Base-by-base conservation (phyloP, 2,329 filamentous ascomycete species). In the Arthroderma sp. region DNA sequence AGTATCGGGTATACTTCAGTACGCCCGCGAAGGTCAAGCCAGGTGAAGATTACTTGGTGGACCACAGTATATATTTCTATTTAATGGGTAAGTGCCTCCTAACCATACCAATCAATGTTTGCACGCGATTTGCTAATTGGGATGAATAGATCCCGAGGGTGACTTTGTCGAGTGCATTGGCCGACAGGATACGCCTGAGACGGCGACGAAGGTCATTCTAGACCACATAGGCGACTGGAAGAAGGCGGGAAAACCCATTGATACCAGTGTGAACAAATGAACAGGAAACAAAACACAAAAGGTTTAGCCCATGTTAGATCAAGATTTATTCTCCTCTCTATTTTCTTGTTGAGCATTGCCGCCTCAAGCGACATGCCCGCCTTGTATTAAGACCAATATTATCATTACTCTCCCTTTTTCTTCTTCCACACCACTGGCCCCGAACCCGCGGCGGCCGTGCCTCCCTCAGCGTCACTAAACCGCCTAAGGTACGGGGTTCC, bases 1-100 rank as follows among this genome's bases (percentile, higher is more conserved):
- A 82, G 53, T 98, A 96, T 65, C 75, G 91, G 15, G 91, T 98
- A 44, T 98, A 98, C 69, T 98, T 98, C 59, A 91, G 84, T 59
- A 98, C 91, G 40, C 91, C 91, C 31, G 73, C 78, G 55, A 76
- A 87, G 51, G 85, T 96, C 46, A 83, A 88, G 71, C 83, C 87
- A 1, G 91, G 89, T 1, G 84, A 95, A 71, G 91, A 98, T 65
- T 98, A 98, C 62, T 66, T 98, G 56, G 91, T 98, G 8, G 91
- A 98, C 64, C 91, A 98, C 69, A 95, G 87, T 65, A 98, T 98
- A 55, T 98, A 98, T 72, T 98, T 98, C 59, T 98, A 98, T 65
- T 69, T 98, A 54, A 98, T 98, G 91, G 77, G 76, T 80, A 62
- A 64, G 74, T 68, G 29, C 34, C 36, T n/a, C 2, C 3, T 22